Base-by-base conservation (phyloP, 805 yeast species). In the Sugiyamaella boreocaroliniensis region DNA sequence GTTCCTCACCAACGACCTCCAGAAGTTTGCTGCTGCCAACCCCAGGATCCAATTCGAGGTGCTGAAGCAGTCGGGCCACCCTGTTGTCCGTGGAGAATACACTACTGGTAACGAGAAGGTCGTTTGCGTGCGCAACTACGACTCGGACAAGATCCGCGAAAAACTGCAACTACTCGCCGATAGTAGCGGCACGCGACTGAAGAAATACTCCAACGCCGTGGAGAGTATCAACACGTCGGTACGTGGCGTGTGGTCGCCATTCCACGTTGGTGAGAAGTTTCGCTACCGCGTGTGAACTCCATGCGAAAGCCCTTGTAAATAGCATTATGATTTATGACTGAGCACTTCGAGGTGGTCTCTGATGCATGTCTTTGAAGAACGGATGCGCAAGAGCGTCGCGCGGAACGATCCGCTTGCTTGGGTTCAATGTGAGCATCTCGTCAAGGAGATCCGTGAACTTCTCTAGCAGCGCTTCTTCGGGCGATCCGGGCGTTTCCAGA, bases 221-320 rank as follows among this genome's bases (percentile, higher is more conserved):
- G 79, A 82, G 68, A 84, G 95, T 43, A 70, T 78, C 56, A 93
- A 92, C 67, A 79, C 78, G 51, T 82, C 95, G 52, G 89, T 92
- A 15, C 85, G 99, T 76, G 99, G 99, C 64, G 77, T 93, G 47
- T 93, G 99, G 99, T 89, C 97, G 45, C 99, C 99, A 54, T 76
- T 92, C 74, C 97, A 90, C 65, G 84, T 79, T 48, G 80, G 76
- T 52, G 76, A 79, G 57, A 66, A 69, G 40, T 72, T 66, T 55
- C 75, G 84, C 64, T 74, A 72, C 67, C 75, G 71, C 62, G 68
- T 78, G 41, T 77, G 67, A 64, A 18, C 20, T 22, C 29, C 48
- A 32, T 26, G 11, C 14, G 20, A 16, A 8, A 3, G 5, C 20
- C 40, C n/a, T 41, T 42, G 47, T 48, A 42, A 40, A 42, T 43